Conservation (phyloP, 2,329 filamentous ascomycete species). For the Scopulariopsis brevicaulis region DNA sequence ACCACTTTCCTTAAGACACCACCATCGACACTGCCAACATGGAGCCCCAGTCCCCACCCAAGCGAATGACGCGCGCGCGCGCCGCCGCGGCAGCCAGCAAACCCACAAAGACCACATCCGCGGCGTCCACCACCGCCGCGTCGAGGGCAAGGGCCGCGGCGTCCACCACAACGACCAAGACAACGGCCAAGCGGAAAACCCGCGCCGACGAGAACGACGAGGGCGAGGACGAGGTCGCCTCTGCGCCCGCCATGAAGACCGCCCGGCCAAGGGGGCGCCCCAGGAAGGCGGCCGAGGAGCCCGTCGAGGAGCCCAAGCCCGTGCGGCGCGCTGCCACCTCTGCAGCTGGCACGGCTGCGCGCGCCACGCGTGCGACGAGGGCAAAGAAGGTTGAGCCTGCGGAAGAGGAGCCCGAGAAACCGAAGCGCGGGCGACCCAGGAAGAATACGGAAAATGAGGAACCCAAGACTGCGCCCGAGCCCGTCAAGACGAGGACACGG, state of each 20-base stretch:
- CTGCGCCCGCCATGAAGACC: conserved; percentile 15
- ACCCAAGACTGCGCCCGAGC: conserved; percentile 12
- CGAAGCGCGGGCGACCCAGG: conserved; percentile 1
- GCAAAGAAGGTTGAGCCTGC: conserved; percentile 16
- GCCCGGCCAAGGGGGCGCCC: conserved; percentile 29
- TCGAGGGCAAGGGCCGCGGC: conserved; percentile 31
- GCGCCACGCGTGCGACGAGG: conserved; percentile 14
- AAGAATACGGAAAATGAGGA: not conserved
- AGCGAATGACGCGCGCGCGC: conserved; percentile 43
- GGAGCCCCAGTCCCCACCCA: conserved; percentile 43
- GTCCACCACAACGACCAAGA: conserved; percentile 49
- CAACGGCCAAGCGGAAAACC: conserved; percentile 46
- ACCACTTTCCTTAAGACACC: conserved; percentile 1
- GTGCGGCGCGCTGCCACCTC: not conserved
- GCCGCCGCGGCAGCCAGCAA: conserved; percentile 29
- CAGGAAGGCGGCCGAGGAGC: conserved; percentile 21
- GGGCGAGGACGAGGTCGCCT: conserved; percentile 18
- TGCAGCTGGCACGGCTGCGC: conserved; percentile 1
- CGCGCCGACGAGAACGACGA: conserved; percentile 41
- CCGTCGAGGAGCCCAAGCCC: conserved; percentile 10
- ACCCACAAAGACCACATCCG: conserved; percentile 13
- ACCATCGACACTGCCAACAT: conserved; percentile 20
- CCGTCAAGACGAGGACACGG: conserved; percentile 25
- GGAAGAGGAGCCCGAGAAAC: conserved; percentile 13
- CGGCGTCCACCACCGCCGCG: conserved; percentile 30